Evolutionary conservation across 768 basidiomycete species (phyloP).

Genomic region (Tulasnella sp.): DNA sequence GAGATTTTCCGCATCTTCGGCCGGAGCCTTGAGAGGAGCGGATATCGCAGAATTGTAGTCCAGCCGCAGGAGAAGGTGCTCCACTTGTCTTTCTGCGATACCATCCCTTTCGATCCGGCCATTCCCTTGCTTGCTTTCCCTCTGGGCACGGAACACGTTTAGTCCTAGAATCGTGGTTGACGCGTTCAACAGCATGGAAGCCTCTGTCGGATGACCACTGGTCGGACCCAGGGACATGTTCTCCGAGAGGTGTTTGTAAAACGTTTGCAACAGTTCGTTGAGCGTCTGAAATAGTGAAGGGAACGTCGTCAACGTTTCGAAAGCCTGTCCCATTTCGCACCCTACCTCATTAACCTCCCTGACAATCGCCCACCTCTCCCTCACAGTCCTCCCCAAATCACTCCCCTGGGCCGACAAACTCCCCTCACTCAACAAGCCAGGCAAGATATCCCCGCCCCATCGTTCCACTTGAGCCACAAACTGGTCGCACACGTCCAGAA

Average conservation of each 20-base stretch:
- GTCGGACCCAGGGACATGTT: slow-evolving; percentile 69
- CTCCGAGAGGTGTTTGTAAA: slow-evolving; percentile 67
- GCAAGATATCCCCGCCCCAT: slow-evolving; percentile 86
- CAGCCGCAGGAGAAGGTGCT: slow-evolving; percentile 64
- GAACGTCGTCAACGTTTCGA: slow-evolving; percentile 12
- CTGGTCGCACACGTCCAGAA: slow-evolving; percentile 72
- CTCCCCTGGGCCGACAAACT: slow-evolving; percentile 46
- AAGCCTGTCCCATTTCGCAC: background rate
- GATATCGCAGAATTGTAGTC: slow-evolving; percentile 80
- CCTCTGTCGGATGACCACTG: slow-evolving; percentile 44
- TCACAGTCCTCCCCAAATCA: slow-evolving; percentile 58
- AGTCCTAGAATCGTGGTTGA: slow-evolving; percentile 41
- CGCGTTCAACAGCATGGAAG: slow-evolving; percentile 51
- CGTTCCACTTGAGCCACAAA: slow-evolving; percentile 82
- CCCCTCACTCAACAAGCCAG: slow-evolving; percentile 71
- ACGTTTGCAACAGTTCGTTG: slow-evolving; percentile 51
- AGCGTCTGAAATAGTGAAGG: slow-evolving; percentile 39
- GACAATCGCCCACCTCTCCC: slow-evolving; percentile 53
- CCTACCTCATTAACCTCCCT: slow-evolving; percentile 68
- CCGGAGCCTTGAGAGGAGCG: no score
- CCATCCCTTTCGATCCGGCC: slow-evolving; percentile 40
- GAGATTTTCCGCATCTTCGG: no score
- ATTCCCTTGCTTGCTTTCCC: slow-evolving; percentile 36
- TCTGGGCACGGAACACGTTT: slow-evolving; percentile 39
- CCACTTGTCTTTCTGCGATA: slow-evolving; percentile 65